Conservation (phyloP, 495 filamentous ascomycete genomes). For the Parathielavia appendiculata region DNA sequence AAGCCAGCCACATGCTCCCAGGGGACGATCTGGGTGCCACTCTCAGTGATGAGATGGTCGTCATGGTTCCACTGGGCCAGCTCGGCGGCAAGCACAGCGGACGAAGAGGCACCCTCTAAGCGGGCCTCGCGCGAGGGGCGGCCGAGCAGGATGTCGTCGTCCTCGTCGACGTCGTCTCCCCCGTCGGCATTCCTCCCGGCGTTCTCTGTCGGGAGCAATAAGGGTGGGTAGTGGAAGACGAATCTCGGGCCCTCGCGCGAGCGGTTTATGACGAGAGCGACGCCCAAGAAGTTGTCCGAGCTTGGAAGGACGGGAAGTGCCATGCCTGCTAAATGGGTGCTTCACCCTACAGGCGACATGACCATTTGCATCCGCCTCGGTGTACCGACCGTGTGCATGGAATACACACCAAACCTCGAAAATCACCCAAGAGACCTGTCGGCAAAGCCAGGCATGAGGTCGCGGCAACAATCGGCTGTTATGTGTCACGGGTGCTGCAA, state of each 20-base stretch:
- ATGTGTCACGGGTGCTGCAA: too few relatives aligned
- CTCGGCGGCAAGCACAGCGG: constrained; percentile 33
- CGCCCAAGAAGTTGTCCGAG: constrained; percentile 56
- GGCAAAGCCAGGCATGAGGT: too few relatives aligned
- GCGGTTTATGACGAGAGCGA: constrained; percentile 77
- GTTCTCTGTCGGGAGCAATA: constrained; percentile 31
- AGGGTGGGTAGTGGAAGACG: constrained; percentile 83
- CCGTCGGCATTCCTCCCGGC: constrained; percentile 19
- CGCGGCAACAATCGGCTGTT: too few relatives aligned
- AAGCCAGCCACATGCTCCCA: constrained; percentile 79
- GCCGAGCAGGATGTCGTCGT: constrained; percentile 39
- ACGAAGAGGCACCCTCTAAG: constrained; percentile 33
- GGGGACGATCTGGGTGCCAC: constrained; percentile 53
- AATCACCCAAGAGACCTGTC: too few relatives aligned
- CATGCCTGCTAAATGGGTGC: constrained; percentile 25
- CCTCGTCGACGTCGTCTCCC: constrained; percentile 39
- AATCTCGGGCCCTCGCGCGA: constrained; percentile 76
- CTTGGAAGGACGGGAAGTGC: constrained; percentile 43
- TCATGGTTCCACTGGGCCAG: constrained; percentile 53
- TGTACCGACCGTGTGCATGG: too few relatives aligned
- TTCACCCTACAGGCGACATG: neutral
- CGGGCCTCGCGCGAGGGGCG: constrained; percentile 26
- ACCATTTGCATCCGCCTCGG: too few relatives aligned
- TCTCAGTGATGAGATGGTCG: constrained; percentile 48
- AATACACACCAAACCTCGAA: too few relatives aligned